phyloP scores from a whole-genome alignment of 257 asterid species.

The Solanum appendiculatum region DNA sequence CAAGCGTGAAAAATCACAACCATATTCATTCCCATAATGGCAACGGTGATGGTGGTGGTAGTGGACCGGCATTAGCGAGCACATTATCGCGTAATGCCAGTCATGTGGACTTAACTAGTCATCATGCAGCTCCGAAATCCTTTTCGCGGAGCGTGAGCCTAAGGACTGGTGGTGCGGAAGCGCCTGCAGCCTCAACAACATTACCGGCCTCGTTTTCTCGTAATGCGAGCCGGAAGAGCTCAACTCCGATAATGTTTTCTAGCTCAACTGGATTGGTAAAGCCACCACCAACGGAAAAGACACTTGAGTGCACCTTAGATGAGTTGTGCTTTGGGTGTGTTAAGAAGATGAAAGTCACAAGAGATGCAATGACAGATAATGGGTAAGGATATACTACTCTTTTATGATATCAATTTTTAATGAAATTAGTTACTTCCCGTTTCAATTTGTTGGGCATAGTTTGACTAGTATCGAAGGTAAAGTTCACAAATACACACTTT shows the following conservation, averaged over 20 bases:
- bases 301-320: slow-evolving; percentile 67
- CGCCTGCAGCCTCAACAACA: neutral
- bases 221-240: slow-evolving; percentile 25
- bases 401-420: neutral
- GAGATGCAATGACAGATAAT: slow-evolving; percentile 27
- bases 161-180: slow-evolving; percentile 4
- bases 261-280: slow-evolving; percentile 48
- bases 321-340: slow-evolving; percentile 72
- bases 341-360: slow-evolving; percentile 46
- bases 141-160: slow-evolving; percentile 25
- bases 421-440: neutral
- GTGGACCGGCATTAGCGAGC: neutral
- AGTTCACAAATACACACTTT: neutral
- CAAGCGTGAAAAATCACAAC: slow-evolving; percentile 15
- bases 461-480: neutral
- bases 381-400: slow-evolving; percentile 25
- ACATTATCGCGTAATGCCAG: neutral
- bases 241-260: slow-evolving; percentile 44
- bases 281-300: slow-evolving; percentile 42
- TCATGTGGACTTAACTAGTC: neutral
- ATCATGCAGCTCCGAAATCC: slow-evolving; percentile 8
- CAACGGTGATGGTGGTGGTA: neutral
- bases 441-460: neutral
- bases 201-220: slow-evolving; percentile 19
- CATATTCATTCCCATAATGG: neutral